A percentile compares a stretch with the other conserved stretches of the same genome.
Evolutionary conservation across 345 rosid genomes (phyloP).

Genomic region (Citrus reticulata): DNA sequence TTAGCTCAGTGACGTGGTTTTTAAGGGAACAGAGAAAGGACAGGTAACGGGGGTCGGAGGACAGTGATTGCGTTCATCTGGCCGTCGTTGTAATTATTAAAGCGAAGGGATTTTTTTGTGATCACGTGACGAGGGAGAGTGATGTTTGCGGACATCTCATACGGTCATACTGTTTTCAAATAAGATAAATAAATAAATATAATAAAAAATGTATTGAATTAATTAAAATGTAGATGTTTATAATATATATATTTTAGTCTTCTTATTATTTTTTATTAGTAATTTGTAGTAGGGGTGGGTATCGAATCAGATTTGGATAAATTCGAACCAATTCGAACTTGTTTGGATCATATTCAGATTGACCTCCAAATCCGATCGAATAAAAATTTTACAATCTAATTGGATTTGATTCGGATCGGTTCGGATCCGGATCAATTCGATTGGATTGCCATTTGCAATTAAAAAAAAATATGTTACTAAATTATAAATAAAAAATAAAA

Average conservation of each 20-base stretch:
- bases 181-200: neutral
- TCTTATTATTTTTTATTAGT: accelerated
- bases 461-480: no score
- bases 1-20: slow-evolving; percentile 15
- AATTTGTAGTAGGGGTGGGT: accelerated
- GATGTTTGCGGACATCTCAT: neutral
- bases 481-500: no score
- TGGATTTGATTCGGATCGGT: accelerated
- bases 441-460: no score
- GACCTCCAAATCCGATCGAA: no score
- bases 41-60: neutral
- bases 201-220: neutral
- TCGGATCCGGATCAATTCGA: accelerated
- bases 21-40: neutral
- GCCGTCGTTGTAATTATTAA: neutral
- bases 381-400: no score
- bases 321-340: accelerated
- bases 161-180: neutral
- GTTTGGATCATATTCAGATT: accelerated
- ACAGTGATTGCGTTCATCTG: neutral
- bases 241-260: no score
- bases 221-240: accelerated
- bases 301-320: accelerated
- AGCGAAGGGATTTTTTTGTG: neutral
- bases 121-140: neutral